phyloP scores from a whole-genome alignment of 768 basidiomycete genomes.

The Mycena alexandri region DNA sequence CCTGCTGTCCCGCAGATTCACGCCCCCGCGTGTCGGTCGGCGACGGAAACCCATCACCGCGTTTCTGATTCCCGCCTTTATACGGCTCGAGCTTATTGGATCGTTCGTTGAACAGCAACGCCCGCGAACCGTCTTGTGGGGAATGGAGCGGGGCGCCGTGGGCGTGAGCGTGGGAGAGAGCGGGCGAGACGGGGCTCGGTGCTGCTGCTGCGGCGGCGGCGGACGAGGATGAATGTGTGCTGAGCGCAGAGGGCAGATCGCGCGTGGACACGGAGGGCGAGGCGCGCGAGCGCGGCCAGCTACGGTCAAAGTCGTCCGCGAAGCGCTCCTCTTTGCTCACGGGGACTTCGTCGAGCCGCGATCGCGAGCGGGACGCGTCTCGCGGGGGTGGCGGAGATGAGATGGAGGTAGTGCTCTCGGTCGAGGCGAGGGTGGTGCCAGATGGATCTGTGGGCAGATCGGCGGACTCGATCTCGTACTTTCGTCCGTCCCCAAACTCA shows the following conservation, averaged over 20 bases:
- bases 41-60: slow-evolving; percentile 58
- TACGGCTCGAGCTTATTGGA: slow-evolving; percentile 92
- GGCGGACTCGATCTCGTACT: slow-evolving; percentile 82
- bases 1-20: slow-evolving; percentile 54
- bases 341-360: slow-evolving; percentile 51
- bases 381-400: slow-evolving; percentile 40
- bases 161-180: slow-evolving; percentile 45
- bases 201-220: slow-evolving; percentile 36
- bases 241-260: slow-evolving; percentile 49
- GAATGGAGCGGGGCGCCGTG: slow-evolving; percentile 49
- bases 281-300: slow-evolving; percentile 86
- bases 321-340: slow-evolving; percentile 91
- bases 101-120: slow-evolving; percentile 91
- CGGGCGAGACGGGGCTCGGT: slow-evolving; percentile 47
- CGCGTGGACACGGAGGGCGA: slow-evolving; percentile 59
- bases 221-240: slow-evolving; percentile 38
- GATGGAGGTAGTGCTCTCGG: slow-evolving; percentile 36
- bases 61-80: slow-evolving; percentile 61
- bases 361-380: slow-evolving; percentile 33
- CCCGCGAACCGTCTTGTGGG: slow-evolving; percentile 66
- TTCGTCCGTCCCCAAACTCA: slow-evolving; percentile 95
- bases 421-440: slow-evolving; percentile 30
- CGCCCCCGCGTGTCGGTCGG: slow-evolving; percentile 60
- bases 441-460: slow-evolving; percentile 50
- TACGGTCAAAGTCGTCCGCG: slow-evolving; percentile 94